Base-by-base conservation (phyloP, 1,284 basidiomycete genomes). In the Ganoderma boninense region DNA sequence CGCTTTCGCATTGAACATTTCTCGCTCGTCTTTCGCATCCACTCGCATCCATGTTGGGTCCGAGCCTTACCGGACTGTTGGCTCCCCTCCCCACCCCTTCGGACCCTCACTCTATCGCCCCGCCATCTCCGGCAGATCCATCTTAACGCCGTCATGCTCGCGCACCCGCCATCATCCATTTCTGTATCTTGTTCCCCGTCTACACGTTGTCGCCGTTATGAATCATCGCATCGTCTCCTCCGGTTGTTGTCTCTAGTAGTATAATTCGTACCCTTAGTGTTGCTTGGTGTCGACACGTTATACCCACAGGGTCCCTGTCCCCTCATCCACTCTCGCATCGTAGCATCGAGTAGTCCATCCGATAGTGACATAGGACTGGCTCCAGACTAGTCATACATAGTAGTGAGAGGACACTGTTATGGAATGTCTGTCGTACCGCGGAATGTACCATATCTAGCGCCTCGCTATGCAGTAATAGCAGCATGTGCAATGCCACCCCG, bases 21-120 rank as follows among this genome's bases (percentile, higher is more conserved):
- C n/a, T 62, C 20, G 44, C 35, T 44, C 40, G 60, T 32, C 23
- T 40, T 4, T 62, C 26, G 52, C 64, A 59, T 70, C 54, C 71
- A 63, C 60, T 63, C 59, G 43, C 60, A 59, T 64, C 49, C 63
- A 43, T 54, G 66, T 65, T 71, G 73, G 73, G 73, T 74, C 71
- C 70, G 73, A 74, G 73, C 73, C 73, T 74, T 65, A 64, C 72
- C 73, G 67, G 60, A 64, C 70, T 69, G 62, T 63, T 62, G 73
- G 73, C 73, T 74, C 73, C 73, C 73, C 73, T 72, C 65, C 71
- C 60, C 67, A 59, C 70, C 40, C 62, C 46, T 44, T 70, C 65
- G 62, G 62, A 60, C 38, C 42, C 35, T 64, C 42, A 38, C 42
- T 54, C 42, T 71, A 70, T 70, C 73, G 63, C 70, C 66, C 57